Evolutionary conservation across 179 eudicot genomes (phyloP).

Genomic region (Gypsophila paniculata): DNA sequence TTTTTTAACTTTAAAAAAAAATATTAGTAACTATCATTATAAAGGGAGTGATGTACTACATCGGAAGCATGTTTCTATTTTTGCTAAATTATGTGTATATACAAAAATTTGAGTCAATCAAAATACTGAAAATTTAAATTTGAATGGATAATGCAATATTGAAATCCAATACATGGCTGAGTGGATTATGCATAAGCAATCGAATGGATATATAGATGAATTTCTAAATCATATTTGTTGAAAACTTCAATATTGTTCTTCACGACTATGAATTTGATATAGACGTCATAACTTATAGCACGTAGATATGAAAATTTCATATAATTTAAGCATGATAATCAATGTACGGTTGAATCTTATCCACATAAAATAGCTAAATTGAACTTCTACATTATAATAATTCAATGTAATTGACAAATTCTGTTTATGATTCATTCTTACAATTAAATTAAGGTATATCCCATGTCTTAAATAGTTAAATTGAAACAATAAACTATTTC

Average conservation of each 20-base stretch:
- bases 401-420: neutral
- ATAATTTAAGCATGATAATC: neutral
- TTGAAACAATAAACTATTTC: too few relatives aligned
- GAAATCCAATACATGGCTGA: neutral
- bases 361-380: neutral
- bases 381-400: neutral
- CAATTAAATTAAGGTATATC: neutral
- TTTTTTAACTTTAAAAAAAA: too few relatives aligned
- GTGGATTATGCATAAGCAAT: neutral
- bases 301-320: neutral
- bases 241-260: neutral
- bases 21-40: too few relatives aligned
- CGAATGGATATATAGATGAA: neutral
- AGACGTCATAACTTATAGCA: neutral
- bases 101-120: neutral
- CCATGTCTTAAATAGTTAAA: neutral
- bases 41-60: too few relatives aligned
- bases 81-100: too few relatives aligned
- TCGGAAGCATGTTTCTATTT: too few relatives aligned
- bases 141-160: neutral
- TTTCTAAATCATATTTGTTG: neutral
- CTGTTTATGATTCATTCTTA: neutral
- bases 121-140: neutral
- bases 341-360: constrained; percentile 5
- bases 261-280: neutral